Conservation (phyloP, 2,329 filamentous ascomycete species). For the Cadophora sp. region DNA sequence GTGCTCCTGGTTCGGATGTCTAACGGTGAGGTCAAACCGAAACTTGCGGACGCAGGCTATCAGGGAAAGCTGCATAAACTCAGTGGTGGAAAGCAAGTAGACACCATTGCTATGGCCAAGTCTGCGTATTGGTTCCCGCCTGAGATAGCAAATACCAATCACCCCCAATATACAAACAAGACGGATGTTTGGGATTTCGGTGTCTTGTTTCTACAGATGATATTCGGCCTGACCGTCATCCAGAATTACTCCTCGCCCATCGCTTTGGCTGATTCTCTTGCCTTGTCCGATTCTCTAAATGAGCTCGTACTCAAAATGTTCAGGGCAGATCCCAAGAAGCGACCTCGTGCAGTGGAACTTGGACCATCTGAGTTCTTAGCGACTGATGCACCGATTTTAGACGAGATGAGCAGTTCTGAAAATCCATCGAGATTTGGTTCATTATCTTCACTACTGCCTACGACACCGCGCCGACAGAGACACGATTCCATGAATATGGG, state of each 20-base stretch:
- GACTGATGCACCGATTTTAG: conserved; percentile 65
- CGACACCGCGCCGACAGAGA: conserved; percentile 57
- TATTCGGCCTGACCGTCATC: conserved; percentile 81
- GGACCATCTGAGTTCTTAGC: conserved; percentile 70
- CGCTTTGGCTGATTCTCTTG: conserved; percentile 72
- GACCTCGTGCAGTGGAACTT: conserved; percentile 80
- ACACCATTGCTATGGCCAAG: conserved; percentile 65
- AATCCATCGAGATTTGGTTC: conserved; percentile 49
- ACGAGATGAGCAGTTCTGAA: conserved; percentile 45
- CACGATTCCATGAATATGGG: conserved; percentile 66
- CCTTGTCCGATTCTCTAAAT: conserved; percentile 75
- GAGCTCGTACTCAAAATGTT: conserved; percentile 88
- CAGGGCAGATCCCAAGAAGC: conserved; percentile 81
- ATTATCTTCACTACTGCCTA: conserved; percentile 49
- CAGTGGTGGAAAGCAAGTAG: conserved; percentile 57
- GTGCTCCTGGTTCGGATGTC: conserved; percentile 76
- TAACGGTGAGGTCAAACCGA: conserved; percentile 73
- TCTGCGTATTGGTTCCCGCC: conserved; percentile 86
- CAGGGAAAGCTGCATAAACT: conserved; percentile 72
- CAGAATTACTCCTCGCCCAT: conserved; percentile 81
- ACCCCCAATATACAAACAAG: conserved; percentile 72
- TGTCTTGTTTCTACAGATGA: conserved; percentile 90
- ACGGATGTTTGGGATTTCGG: conserved; percentile 97
- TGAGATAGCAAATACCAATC: conserved; percentile 70
- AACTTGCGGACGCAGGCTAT: conserved; percentile 77